These are phyloP conservation scores for Aegilops umbellulata DNA, from an alignment of 176 grass and related monocot genomes.

Conservation along the genomic window DNA sequence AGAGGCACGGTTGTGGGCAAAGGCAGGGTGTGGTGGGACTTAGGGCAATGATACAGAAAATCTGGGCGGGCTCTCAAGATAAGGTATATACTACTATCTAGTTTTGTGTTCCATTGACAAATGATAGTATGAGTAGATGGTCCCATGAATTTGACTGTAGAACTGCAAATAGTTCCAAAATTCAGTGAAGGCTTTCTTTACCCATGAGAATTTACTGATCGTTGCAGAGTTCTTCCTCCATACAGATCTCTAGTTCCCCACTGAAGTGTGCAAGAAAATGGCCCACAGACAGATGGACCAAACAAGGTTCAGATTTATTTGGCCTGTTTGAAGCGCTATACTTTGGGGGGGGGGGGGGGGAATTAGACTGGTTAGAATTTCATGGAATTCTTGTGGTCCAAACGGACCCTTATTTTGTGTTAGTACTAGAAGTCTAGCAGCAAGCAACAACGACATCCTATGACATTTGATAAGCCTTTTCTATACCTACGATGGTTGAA, in stretches of 20 bases:
- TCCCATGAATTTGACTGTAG: slow-evolving; percentile 35
- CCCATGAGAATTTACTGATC: not conserved
- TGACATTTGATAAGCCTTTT: not conserved
- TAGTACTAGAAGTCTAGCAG: too few species aligned
- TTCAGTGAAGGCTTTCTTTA: slow-evolving; percentile 12
- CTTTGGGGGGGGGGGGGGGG: too few species aligned
- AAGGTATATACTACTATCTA: slow-evolving; percentile 15
- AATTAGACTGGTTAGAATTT: too few species aligned
- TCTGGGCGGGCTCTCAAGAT: slow-evolving; percentile 16
- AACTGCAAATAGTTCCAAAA: slow-evolving; percentile 31
- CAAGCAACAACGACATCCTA: not conserved
- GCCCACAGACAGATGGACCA: not conserved
- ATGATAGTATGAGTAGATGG: slow-evolving; percentile 29
- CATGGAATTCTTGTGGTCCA: too few species aligned
- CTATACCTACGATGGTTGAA: too few species aligned
- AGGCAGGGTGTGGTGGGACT: too few species aligned
- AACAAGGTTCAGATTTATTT: not conserved
- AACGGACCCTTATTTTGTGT: not conserved
- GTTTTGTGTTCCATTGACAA: slow-evolving; percentile 21
- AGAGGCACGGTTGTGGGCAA: too few species aligned
- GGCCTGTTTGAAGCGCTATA: too few species aligned
- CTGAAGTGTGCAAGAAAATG: not conserved
- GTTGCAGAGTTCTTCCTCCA: not conserved
- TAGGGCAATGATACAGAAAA: slow-evolving; percentile 2
- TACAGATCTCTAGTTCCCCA: not conserved